Base-by-base conservation (phyloP, 2,329 filamentous ascomycete species). In the Hypoxylon sp. region DNA sequence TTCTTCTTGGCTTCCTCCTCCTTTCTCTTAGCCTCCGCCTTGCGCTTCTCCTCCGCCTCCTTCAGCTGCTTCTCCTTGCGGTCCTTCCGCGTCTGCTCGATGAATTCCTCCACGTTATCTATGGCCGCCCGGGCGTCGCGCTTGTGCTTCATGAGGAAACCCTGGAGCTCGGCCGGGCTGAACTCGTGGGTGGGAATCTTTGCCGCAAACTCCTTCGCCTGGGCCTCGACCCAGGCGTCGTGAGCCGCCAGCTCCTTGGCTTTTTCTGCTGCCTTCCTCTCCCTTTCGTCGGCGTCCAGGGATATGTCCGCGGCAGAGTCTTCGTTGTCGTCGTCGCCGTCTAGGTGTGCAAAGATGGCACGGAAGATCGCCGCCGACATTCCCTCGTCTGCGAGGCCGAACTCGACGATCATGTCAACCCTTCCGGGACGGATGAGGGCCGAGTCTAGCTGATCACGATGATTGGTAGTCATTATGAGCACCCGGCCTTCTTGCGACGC, bases 381-480 rank as follows among this genome's bases (percentile, higher is more conserved):
- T 11, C 69, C 75, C 1, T 68, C 68, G 61, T 86, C 83, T 8
- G 85, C 81, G 4, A 79, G 76, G 43, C 78, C 79, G 65, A 87
- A 87, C 55, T 82, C 76, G 50, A 87, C 77, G 45, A 78, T 79
- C 78, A 83, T 84, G 67, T 88, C 85, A 5, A 88, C 78, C 4
- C 85, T 81, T 1, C 85, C 85, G 0, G 85, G 84, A 0, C 85
- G 83, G 60, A 87, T 85, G 15, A 88, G 77, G 0, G 85, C 85
- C 60, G 82, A 81, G 74, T 87, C 84, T 7, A 87, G 78, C 67
- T 83, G 84, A 60, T 87, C 83, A 0, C 85, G 50, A 69, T 86
- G 83, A 64, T 87, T 87, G n/a, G 84, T 87, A 2, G 84, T 87
- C 84, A 87, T 87, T 70, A 87, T 81, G 11, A 87, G 77, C 4